Evolutionary conservation across 495 filamentous ascomycete species (phyloP).

Genomic region (Lindgomyces ingoldianus): DNA sequence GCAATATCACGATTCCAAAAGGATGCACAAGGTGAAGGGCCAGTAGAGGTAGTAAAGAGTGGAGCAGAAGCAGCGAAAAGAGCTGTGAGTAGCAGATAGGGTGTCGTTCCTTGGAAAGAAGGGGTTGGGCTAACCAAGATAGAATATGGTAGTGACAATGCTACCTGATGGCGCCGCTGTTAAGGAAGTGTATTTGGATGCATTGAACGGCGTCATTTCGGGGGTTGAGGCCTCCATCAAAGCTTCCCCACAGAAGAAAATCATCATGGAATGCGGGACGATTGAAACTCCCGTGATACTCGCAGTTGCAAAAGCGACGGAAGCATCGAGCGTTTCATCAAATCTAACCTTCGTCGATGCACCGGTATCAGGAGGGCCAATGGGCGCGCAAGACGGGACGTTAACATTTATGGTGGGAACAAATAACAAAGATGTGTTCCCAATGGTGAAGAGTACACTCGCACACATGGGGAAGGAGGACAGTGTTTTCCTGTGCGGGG

Average conservation of each 20-base stretch:
- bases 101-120: background rate
- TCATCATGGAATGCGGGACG: slow-evolving; percentile 40
- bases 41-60: slow-evolving; percentile 30
- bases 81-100: slow-evolving; percentile 22
- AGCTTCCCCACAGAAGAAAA: background rate
- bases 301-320: slow-evolving; percentile 79
- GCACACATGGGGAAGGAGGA: slow-evolving; percentile 33
- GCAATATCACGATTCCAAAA: slow-evolving; percentile 31
- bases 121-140: too few relatives aligned
- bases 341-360: slow-evolving; percentile 34
- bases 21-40: slow-evolving; percentile 24
- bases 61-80: slow-evolving; percentile 27
- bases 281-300: slow-evolving; percentile 62
- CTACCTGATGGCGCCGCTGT: slow-evolving; percentile 32
- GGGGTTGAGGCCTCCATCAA: slow-evolving; percentile 21
- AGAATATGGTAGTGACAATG: slow-evolving; percentile 36
- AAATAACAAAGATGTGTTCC: slow-evolving; percentile 21
- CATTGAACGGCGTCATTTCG: slow-evolving; percentile 21
- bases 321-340: slow-evolving; percentile 52
- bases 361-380: slow-evolving; percentile 35
- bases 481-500: slow-evolving; percentile 33
- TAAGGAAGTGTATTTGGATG: slow-evolving; percentile 36
- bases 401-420: slow-evolving; percentile 40
- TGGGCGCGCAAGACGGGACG: slow-evolving; percentile 37
- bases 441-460: slow-evolving; percentile 25